phyloP scores from a whole-genome alignment of 441 rosid species.

The Omphalea diandra region DNA sequence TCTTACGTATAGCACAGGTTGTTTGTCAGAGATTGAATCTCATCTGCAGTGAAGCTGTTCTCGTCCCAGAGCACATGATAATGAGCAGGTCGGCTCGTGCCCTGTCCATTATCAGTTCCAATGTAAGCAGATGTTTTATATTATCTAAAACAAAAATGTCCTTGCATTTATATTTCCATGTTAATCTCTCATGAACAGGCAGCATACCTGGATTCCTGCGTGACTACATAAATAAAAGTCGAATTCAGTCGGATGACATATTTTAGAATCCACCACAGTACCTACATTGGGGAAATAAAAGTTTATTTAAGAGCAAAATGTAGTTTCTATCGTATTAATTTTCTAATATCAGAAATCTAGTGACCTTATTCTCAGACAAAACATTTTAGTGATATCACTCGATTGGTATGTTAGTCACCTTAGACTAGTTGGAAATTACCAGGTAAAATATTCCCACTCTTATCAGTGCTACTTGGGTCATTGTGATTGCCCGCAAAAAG shows the following conservation, averaged over 20 bases:
- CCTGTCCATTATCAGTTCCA: constrained; percentile 6
- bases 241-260: constrained; percentile 15
- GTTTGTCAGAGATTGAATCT: constrained; percentile 15
- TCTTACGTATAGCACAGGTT: constrained; percentile 19
- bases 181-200: too few relatives aligned
- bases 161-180: not conserved
- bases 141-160: not conserved
- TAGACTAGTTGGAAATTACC: too few relatives aligned
- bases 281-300: not conserved
- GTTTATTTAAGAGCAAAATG: too few relatives aligned
- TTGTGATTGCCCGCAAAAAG: constrained; percentile 16
- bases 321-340: too few relatives aligned
- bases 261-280: constrained; percentile 18
- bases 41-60: constrained; percentile 14
- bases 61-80: constrained; percentile 20
- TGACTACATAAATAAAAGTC: constrained; percentile 18
- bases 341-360: too few relatives aligned
- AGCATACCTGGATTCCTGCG: constrained; percentile 17
- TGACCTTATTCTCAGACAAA: too few relatives aligned
- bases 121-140: not conserved
- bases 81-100: constrained; percentile 17
- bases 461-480: constrained; percentile 4
- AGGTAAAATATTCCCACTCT: constrained; percentile 18
- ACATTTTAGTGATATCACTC: too few relatives aligned
- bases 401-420: too few relatives aligned